Percentiles rank a stretch among this genome's conserved stretches.
phyloP scores from a whole-genome alignment of 2,329 filamentous ascomycete species.

The Ophiostoma novo-ulmi region DNA sequence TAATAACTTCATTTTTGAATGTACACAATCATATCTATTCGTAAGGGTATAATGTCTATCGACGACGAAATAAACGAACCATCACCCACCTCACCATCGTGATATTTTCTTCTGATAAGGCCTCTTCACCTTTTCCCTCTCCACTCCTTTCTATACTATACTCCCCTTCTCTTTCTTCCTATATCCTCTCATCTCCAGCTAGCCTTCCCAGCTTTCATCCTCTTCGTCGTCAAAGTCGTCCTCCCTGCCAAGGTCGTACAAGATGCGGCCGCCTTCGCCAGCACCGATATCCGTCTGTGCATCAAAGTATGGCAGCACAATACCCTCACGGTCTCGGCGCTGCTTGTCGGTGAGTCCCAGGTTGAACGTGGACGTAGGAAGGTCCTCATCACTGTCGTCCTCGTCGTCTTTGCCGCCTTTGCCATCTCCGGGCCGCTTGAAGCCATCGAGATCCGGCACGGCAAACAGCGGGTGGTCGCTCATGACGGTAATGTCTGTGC shows the following conservation, averaged over 20 bases:
- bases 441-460: conserved; percentile 36
- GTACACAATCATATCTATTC: not conserved
- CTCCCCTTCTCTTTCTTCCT: not conserved
- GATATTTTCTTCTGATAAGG: not conserved
- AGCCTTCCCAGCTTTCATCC: conserved; percentile 57
- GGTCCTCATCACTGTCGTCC: conserved; percentile 35
- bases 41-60: conserved; percentile 10
- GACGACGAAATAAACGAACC: not conserved
- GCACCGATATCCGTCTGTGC: conserved; percentile 75
- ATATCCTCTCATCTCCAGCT: not conserved
- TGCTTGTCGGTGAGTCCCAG: conserved; percentile 88
- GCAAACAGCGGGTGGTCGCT: conserved; percentile 71
- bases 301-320: conserved; percentile 94
- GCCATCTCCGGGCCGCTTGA: conserved; percentile 29
- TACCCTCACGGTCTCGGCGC: conserved; percentile 74
- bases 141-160: no score
- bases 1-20: not conserved
- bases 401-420: conserved; percentile 37
- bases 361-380: conserved; percentile 73
- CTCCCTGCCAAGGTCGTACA: conserved; percentile 95
- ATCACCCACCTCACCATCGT: not conserved
- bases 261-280: conserved; percentile 83
- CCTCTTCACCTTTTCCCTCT: not conserved
- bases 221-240: conserved; percentile 72
- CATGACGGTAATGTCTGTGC: conserved; percentile 52